Evolutionary conservation across 1,139 yeast genomes (phyloP).

Genomic region (Debaryomyces subglobosus): DNA sequence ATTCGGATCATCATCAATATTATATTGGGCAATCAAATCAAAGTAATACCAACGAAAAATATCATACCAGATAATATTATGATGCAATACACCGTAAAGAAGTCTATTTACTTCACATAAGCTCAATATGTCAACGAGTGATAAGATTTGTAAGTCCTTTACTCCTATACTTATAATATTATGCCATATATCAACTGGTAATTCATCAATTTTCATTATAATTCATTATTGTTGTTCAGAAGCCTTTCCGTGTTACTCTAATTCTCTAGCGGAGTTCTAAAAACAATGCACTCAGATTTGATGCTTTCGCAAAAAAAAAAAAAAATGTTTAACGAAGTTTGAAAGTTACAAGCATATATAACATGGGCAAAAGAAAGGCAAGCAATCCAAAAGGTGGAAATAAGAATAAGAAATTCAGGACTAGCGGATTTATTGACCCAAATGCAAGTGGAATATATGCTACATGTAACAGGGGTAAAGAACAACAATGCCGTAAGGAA

Average conservation of each 20-base stretch:
- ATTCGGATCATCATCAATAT: slow-evolving; percentile 9
- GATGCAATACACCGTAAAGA: slow-evolving; percentile 14
- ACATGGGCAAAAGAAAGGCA: slow-evolving; percentile 30
- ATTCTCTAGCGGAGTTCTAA: not conserved
- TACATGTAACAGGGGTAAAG: slow-evolving; percentile 80
- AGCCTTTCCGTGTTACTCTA: not conserved
- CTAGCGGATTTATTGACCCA: slow-evolving; percentile 67
- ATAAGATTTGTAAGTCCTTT: not conserved
- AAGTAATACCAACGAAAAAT: slow-evolving; percentile 18
- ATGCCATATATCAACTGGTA: slow-evolving; percentile 24
- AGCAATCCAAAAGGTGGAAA: slow-evolving; percentile 17
- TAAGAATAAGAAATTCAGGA: slow-evolving; percentile 45
- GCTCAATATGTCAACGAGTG: slow-evolving; percentile 23
- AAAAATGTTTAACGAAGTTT: not conserved
- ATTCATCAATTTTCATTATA: slow-evolving; percentile 10
- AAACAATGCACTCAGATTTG: not conserved
- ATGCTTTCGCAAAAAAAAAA: not conserved
- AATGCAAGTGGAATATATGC: slow-evolving; percentile 84
- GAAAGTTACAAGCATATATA: slow-evolving; percentile 1
- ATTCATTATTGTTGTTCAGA: not conserved
- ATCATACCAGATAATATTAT: slow-evolving; percentile 23
- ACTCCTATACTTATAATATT: slow-evolving; percentile 13
- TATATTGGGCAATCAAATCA: slow-evolving; percentile 15
- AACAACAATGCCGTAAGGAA: slow-evolving; percentile 74
- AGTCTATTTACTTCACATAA: slow-evolving; percentile 16